phyloP scores from a whole-genome alignment of 2,329 filamentous ascomycete genomes.

The Scedosporium minutisporum region DNA sequence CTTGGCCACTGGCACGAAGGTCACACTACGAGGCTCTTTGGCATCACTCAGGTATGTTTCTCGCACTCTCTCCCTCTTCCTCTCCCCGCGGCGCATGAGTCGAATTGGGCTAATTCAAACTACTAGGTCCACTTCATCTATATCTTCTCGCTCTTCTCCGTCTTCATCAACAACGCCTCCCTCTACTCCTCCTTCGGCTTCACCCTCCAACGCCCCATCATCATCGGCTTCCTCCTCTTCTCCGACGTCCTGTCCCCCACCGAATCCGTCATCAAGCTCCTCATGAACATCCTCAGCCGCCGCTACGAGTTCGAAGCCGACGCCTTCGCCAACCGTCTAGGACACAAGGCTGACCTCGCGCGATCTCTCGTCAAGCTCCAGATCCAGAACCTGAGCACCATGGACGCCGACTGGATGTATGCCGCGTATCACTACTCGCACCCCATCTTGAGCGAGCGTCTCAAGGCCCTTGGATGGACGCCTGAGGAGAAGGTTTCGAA shows the following conservation, averaged over 20 bases:
- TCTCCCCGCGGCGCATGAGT: not conserved
- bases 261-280: slow-evolving; percentile 86
- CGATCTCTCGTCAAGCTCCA: slow-evolving; percentile 91
- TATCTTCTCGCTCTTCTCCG: slow-evolving; percentile 91
- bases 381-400: slow-evolving; percentile 93
- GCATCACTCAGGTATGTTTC: slow-evolving; percentile 63
- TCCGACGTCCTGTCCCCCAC: slow-evolving; percentile 92
- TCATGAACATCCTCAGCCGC: slow-evolving; percentile 92
- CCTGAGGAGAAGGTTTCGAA: slow-evolving; percentile 41
- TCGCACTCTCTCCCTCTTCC: not conserved
- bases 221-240: slow-evolving; percentile 96
- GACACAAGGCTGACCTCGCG: slow-evolving; percentile 75
- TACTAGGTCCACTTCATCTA: slow-evolving; percentile 83
- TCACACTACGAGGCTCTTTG: slow-evolving; percentile 86
- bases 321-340: slow-evolving; percentile 74
- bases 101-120: slow-evolving; percentile 16
- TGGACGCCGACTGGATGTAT: slow-evolving; percentile 98
- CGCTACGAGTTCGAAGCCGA: slow-evolving; percentile 96
- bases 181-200: slow-evolving; percentile 92
- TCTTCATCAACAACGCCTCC: slow-evolving; percentile 92
- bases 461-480: slow-evolving; percentile 85
- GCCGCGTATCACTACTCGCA: slow-evolving; percentile 98
- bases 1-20: slow-evolving; percentile 94
- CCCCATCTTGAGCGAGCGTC: slow-evolving; percentile 85
- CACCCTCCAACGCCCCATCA: slow-evolving; percentile 70